Base-by-base conservation (phyloP, 139 green algal species). In the Chlamydomonas sphaeroides region DNA sequence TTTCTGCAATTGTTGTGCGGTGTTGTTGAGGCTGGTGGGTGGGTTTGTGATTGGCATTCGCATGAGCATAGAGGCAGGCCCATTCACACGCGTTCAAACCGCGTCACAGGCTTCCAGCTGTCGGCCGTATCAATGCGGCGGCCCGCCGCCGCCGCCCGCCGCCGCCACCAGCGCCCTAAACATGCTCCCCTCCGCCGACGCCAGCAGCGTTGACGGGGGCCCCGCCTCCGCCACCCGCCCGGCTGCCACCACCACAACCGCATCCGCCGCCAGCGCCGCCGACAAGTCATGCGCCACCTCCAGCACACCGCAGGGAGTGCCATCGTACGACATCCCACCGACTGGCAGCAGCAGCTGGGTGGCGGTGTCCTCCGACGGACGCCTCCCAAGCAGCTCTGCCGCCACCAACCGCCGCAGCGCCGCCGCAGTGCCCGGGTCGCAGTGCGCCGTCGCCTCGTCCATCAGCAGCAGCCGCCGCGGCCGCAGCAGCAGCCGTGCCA, bases 401-500 rank as follows among this genome's bases (percentile, higher is more conserved):
- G 51, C 32, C 26, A 80, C 53, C 71, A 93, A 63, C 53, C 80
- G 45, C n/a, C 91, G 89, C 75, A 98, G 92, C 5, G 87, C 21
- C 56, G 85, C 1, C 17, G 89, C 89, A 0, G 92, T 96, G 6
- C 36, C 84, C 4, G 74, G 85, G 63, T 96, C 93, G 32, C 95
- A 85, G 32, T 75, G 84, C 0, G 91, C 88, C 2, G 87, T 94
- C 14, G 67, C 71, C 69, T 98, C 95, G 48, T 98, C 95, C 59
- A 97, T 75, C 38, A 92, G 81, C 45, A 98, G 74, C 30, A 98
- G 66, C 10, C 33, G 79, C 3, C 86, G 71, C 0, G 79, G 74
- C 17, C 85, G 70, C 69, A 98, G 87, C 77, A 98, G 84, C 61
- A 93, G 80, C 0, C 95, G 81, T 17, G 93, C 94, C 49, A 98